Percentiles rank a stretch among this genome's conserved stretches.
phyloP scores from a whole-genome alignment of 352 stramenopile genomes.

The Globisporangium ultimum region DNA sequence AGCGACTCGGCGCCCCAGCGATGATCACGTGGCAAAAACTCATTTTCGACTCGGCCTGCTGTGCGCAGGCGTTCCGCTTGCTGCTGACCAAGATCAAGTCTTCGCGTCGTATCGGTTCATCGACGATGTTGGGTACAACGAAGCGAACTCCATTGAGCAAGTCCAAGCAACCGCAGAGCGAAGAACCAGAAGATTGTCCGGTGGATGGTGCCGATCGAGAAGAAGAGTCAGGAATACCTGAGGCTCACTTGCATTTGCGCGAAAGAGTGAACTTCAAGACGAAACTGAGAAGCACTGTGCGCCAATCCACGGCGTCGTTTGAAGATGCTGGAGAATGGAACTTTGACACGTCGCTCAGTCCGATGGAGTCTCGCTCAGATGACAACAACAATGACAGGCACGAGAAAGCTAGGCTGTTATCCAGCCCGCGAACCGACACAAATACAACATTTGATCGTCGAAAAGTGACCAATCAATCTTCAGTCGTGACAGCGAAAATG shows the following conservation, averaged over 20 bases:
- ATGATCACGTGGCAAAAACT: slow-evolving; percentile 66
- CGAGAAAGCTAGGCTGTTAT: background rate
- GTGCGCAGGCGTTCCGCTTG: slow-evolving; percentile 46
- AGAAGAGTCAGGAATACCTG: background rate
- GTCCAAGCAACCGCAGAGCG: slow-evolving; percentile 2
- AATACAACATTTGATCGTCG: slow-evolving; percentile 30
- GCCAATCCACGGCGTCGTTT: slow-evolving; percentile 1
- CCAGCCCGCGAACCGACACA: background rate
- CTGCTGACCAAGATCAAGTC: slow-evolving; percentile 66
- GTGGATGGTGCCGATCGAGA: slow-evolving; percentile 7
- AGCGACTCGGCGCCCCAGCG: slow-evolving; percentile 49
- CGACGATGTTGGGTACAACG: background rate
- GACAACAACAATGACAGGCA: slow-evolving; percentile 13
- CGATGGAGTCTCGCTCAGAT: slow-evolving; percentile 4
- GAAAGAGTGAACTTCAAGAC: slow-evolving; percentile 2
- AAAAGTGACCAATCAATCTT: slow-evolving; percentile 16
- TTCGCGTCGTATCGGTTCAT: slow-evolving; percentile 15
- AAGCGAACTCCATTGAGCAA: background rate
- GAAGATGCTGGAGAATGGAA: slow-evolving; percentile 23
- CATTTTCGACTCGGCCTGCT: slow-evolving; percentile 67
- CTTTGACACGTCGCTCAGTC: slow-evolving; percentile 25
- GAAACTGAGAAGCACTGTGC: slow-evolving; percentile 1
- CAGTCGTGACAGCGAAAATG: slow-evolving; percentile 30
- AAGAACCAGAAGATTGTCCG: slow-evolving; percentile 14
- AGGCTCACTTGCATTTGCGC: background rate